Evolutionary conservation across 1,284 basidiomycete genomes (phyloP), one percentile per base, ranked within the genome.

Genomic region (Naganishia cerealis): DNA sequence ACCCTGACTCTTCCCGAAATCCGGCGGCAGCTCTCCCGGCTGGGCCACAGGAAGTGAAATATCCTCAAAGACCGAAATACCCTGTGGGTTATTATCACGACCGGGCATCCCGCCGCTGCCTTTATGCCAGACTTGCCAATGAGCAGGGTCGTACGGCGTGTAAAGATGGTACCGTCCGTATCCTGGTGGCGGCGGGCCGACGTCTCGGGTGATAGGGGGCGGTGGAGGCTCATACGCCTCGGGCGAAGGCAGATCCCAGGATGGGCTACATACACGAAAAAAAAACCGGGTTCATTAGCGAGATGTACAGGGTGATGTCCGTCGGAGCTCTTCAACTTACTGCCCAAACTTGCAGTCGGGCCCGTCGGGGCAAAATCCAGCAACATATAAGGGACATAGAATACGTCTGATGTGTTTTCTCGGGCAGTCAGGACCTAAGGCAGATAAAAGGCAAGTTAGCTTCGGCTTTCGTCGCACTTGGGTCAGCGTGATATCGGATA

Each of bases 291-390:
- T 38, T 38, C 43, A 15, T 58, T 43, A 40, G 67, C 63, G 70
- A 67, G 33, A 54, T 10, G 9, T 33, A 57, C 43, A 58, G 18
- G 52, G 40, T 40, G 42, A n/a, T 56, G 57, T 38, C 39, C 15
- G 38, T 52, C 26, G 40, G 48, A 26, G 53, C 53, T 29, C 48
- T 16, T 43, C 2, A 33, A 86, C 92, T 81, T 77, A 94, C 92
- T 99, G 96, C 79, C 93, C 94, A 65, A 88, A 85, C 38, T 88
- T 85, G 81, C 96, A 99, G 53, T 94, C 89, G 42, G 90, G 86
- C 0, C 96, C 96, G 69, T 90, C 80, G n/a, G 94, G 93, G 80
- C 96, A 99, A 79, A 99, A 94, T 2, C 96, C 96, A 15, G 91
- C 91, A 38, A 97, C 80, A 81, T 96, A 99, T 29, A 88, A 82